Base-by-base conservation (phyloP, 257 asterid genomes). In the Solanum verrucosum region DNA sequence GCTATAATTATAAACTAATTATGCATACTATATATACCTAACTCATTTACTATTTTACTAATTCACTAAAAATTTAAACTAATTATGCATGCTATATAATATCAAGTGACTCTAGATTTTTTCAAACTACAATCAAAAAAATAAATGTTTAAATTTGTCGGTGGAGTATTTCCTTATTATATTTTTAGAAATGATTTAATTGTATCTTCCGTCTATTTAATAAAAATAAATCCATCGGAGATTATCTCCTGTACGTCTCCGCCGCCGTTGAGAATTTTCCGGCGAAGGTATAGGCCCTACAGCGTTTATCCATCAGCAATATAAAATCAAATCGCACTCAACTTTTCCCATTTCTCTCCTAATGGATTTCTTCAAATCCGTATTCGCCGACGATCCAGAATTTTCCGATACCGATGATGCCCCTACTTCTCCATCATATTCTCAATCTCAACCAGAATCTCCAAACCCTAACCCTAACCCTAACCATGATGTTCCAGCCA, bases 301-400 rank as follows among this genome's bases (percentile, higher is more conserved):
- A 81, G 42, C 70, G 31, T 10, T 29, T 49, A 29, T 7, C 18
- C 5, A 18, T 18, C 86, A 82, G 29, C 70, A 46, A 31, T 49
- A 49, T 49, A 82, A 29, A 29, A 82, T 29, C 42, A 82, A 27
- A 49, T 49, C 86, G 9, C 18, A 82, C 29, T 29, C 29, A 3
- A n/a, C 10, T 42, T 14, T 44, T n/a, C 25, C 56, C 18, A 7
- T 77, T 40, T 77, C 65, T 52, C 23, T n/a, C 27, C 29, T 90
- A 14, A 96, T 94, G 99, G 96, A 96, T 56, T 94, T 95, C 93
- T 94, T 95, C 94, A 94, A 92, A 94, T 93, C 98, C 3, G 96
- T 95, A 84, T 96, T 95, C 91, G 31, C 98, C 56, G 91, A 91
- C 6, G 92, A 90, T 20, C 90, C 88, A n/a, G 95, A 89, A 87